Evolutionary conservation across 2,329 filamentous ascomycete species (phyloP).

Genomic region (Mycosphaerella arachidis): DNA sequence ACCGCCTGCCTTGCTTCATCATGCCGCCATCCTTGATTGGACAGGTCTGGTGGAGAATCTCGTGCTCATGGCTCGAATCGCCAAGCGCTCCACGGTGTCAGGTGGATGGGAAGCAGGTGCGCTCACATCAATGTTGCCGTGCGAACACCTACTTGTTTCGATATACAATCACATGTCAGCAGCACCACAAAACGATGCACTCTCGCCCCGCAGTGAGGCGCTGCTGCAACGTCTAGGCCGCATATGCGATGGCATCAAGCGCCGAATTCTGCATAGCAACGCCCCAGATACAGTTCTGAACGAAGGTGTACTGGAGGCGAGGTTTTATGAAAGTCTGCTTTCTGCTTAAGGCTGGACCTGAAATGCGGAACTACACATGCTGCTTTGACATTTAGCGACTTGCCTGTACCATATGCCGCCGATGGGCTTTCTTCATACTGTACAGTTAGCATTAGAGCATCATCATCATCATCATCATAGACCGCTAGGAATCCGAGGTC

Average conservation of each 20-base stretch:
- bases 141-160: constrained; percentile 18
- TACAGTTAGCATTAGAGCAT: too few relatives aligned
- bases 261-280: constrained; percentile 9
- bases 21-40: constrained; percentile 25
- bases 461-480: too few relatives aligned
- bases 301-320: not conserved
- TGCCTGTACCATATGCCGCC: not conserved
- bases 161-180: constrained; percentile 19
- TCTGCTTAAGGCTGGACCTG: not conserved
- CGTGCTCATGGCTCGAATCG: constrained; percentile 20
- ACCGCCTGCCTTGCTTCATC: constrained; percentile 21
- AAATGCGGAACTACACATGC: not conserved
- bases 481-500: too few relatives aligned
- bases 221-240: constrained; percentile 14
- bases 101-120: constrained; percentile 26
- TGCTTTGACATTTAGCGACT: not conserved
- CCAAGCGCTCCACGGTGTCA: constrained; percentile 11
- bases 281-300: not conserved
- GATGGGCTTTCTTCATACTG: not conserved
- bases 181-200: constrained; percentile 18
- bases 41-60: constrained; percentile 24
- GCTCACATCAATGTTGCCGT: constrained; percentile 24
- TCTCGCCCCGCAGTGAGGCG: constrained; percentile 18
- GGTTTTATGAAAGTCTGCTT: not conserved
- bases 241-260: constrained; percentile 21